Evolutionary conservation across 805 yeast species (phyloP).

Genomic region (Yarrowia divulgata): DNA sequence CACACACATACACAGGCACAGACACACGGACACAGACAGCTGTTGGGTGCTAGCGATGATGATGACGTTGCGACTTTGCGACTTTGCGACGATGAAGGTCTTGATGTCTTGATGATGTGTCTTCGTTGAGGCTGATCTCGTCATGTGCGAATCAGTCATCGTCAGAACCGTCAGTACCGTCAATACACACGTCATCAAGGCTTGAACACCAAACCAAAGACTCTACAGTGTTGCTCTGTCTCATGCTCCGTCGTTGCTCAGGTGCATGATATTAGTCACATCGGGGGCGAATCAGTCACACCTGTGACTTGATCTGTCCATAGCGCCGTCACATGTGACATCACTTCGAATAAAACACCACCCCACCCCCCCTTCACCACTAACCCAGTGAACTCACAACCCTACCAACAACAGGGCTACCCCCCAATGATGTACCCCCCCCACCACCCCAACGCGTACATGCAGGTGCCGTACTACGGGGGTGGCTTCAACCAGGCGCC

Average conservation of each 20-base stretch:
- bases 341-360: no score
- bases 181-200: no score
- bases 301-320: no score
- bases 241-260: no score
- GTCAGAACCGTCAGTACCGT: not conserved
- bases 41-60: not conserved
- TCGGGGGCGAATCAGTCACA: no score
- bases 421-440: conserved; percentile 35
- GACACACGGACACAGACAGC: no score
- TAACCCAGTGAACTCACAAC: conserved; percentile 39
- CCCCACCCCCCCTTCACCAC: not conserved
- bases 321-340: no score
- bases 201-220: no score
- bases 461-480: conserved; percentile 23
- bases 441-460: conserved; percentile 30
- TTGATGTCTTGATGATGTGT: not conserved
- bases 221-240: no score
- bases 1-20: no score
- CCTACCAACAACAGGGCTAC: conserved; percentile 32
- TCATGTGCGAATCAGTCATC: not conserved
- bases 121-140: not conserved
- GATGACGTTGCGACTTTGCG: not conserved
- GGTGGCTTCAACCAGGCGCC: conserved; percentile 5
- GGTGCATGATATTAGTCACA: no score
- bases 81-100: no score